Evolutionary conservation across 306 rosid genomes (phyloP).

Genomic region (Hippophae gyantsensis): DNA sequence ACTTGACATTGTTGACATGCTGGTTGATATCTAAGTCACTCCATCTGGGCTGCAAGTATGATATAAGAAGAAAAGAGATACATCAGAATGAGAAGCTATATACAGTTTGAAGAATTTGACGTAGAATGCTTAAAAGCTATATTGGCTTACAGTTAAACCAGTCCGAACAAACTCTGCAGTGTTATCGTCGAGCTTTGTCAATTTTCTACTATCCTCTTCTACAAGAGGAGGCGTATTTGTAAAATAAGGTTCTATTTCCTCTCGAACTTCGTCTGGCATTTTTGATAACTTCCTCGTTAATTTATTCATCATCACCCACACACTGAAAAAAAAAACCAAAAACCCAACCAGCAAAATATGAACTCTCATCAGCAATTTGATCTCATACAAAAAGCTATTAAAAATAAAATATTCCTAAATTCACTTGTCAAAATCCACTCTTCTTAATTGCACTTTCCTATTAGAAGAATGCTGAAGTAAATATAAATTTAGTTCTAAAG

Average conservation of each 20-base stretch:
- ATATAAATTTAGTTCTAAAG: too few relatives aligned
- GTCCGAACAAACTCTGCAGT: constrained; percentile 56
- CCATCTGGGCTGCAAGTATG: constrained; percentile 79
- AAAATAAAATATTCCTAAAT: neutral
- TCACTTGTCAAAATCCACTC: neutral
- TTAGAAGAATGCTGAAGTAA: too few relatives aligned
- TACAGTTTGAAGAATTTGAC: neutral
- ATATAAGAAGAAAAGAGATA: constrained; percentile 13
- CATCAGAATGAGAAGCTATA: neutral
- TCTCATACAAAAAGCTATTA: too few relatives aligned
- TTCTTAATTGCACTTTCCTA: too few relatives aligned
- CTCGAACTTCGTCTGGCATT: constrained; percentile 85
- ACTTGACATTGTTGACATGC: constrained; percentile 99
- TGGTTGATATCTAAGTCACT: constrained; percentile 85
- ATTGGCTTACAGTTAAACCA: constrained; percentile 63
- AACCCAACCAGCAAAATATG: constrained; percentile 9
- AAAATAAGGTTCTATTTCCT: constrained; percentile 81
- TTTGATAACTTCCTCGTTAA: constrained; percentile 83
- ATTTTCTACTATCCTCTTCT: constrained; percentile 86
- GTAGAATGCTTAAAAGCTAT: constrained; percentile 3
- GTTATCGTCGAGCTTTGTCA: constrained; percentile 61
- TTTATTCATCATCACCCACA: constrained; percentile 99
- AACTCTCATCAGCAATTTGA: too few relatives aligned
- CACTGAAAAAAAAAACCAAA: constrained; percentile 44
- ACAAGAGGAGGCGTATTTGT: constrained; percentile 59